These are phyloP conservation scores for Ormosia semicastrata DNA, from an alignment of 306 rosid genomes.

Conservation along the genomic window DNA sequence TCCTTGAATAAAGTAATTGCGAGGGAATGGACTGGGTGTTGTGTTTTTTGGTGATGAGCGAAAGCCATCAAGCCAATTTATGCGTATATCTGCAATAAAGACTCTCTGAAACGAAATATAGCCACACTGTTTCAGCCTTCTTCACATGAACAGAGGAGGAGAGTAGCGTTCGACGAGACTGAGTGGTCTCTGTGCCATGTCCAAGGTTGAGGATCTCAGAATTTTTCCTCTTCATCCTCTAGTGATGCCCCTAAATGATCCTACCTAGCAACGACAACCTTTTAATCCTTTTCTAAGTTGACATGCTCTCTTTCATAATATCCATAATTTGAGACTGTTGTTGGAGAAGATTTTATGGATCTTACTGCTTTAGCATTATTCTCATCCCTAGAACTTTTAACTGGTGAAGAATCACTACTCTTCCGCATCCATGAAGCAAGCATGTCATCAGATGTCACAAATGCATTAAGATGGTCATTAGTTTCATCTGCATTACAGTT, in stretches of 20 bases:
- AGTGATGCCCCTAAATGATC: constrained; percentile 59
- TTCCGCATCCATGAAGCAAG: constrained; percentile 56
- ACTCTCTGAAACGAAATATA: too few species aligned
- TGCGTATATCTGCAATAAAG: too few species aligned
- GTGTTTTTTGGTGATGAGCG: too few species aligned
- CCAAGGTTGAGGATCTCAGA: too few species aligned
- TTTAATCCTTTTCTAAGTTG: too few species aligned
- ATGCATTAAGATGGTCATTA: constrained; percentile 42
- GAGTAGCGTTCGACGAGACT: too few species aligned
- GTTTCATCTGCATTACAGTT: constrained; percentile 53
- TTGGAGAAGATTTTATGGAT: constrained; percentile 61
- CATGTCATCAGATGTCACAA: constrained; percentile 43
- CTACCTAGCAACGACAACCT: constrained; percentile 31
- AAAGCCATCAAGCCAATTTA: too few species aligned
- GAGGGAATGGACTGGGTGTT: too few species aligned
- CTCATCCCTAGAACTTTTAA: constrained; percentile 54
- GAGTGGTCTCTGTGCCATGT: too few species aligned
- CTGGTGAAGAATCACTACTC: constrained; percentile 63
- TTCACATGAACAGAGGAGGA: too few species aligned
- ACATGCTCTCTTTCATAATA: constrained; percentile 2
- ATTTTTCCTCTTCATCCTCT: constrained; percentile 61
- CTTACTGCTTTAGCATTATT: constrained; percentile 45
- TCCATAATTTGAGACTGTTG: constrained; percentile 63
- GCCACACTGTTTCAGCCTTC: too few species aligned
- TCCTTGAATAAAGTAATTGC: too few species aligned